Evolutionary conservation across 768 basidiomycete species (phyloP), one percentile per base, ranked within the genome.

Genomic region (Phallus indusiatus): DNA sequence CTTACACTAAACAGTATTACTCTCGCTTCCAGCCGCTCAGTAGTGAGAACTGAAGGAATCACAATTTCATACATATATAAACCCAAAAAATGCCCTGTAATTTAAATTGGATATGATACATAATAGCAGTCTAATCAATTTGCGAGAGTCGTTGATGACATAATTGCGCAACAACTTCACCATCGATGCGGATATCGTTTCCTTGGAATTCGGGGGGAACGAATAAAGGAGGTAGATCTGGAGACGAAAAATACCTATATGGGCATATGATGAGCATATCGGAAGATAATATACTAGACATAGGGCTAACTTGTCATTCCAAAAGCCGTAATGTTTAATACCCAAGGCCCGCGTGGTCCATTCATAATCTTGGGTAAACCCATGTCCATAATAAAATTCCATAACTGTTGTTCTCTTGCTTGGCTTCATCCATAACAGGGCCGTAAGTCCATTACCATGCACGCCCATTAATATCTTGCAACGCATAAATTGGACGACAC

Each of bases 391-490:
- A 71, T 93, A 94, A 72, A 96, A 93, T 67, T 96, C 94, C 67
- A 95, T 90, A 34, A 96, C 91, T 0, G 94, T 92, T 34, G 90
- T 80, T 17, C 85, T 77, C 5, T 84, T 84, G 2, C 81, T 82
- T 1, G 90, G 88, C 21, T 88, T 85, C 94, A 95, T 96, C 93
- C 92, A 96, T 5, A 96, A 68, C 0, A 94, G 78, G 28, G 90
- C 80, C 0, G 92, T 94, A 42, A 96, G 70, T 34, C 90, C 94
- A 67, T 96, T 95, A 10, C 94, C 93, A 65, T 95, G 93, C 16
- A 95, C 87, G 59, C 93, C 93, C 80, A 94, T 86, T 85, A 95
- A 81, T 66, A 95, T 90, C 93, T 95, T 61, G 6, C 28, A n/a
- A 36, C 6, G 53, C 9, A 9, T 18, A 24, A 21, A n/a, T 53